Evolutionary conservation across 805 yeast species (phyloP), one percentile per base, ranked within the genome.

Genomic region (Ogataea naganishii): DNA sequence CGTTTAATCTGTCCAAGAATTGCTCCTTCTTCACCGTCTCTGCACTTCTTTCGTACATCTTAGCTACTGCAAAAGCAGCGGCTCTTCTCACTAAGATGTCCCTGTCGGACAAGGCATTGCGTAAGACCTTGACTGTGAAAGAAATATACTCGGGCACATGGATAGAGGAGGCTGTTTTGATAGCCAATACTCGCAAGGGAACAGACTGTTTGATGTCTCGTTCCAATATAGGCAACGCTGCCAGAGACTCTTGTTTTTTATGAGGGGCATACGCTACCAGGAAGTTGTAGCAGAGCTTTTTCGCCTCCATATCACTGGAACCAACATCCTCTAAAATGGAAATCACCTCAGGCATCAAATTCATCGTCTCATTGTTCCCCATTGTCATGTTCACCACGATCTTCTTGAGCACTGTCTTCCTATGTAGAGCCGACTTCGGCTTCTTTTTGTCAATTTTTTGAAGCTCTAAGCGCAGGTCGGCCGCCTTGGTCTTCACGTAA

Each of bases 351-450:
- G 77, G 75, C 45, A 78, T 70, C 32, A 89, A 49, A 13, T 58
- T 51, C 8, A 74, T 63, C 72, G 86, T 72, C 47, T 89, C 96
- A 33, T 68, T 68, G 51, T 83, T 84, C 29, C 86, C 85, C 55
- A 85, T 65, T 5, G 94, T 79, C 53, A 85, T 68, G 53, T 86
- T 88, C 24, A 95, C 89, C 6, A 88, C 64, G 17, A 85, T 69
- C 45, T 80, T 81, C 51, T 77, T 78, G 45, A 89, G 50, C 1
- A 76, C 66, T 8, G 60, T 56, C 41, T 68, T 72, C 38, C 53
- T 60, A n/a, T 54, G 33, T 3, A 43, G 48, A 15, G 50, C 46
- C 3, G 56, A 41, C 30, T 53, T 60, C 13, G 57, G 43, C 41
- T 63, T 64, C 47, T 61, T 66, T n/a, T n/a, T n/a, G 35, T 58